Conservation (phyloP, 73 alveolate species). For the Breviolum minutum region DNA sequence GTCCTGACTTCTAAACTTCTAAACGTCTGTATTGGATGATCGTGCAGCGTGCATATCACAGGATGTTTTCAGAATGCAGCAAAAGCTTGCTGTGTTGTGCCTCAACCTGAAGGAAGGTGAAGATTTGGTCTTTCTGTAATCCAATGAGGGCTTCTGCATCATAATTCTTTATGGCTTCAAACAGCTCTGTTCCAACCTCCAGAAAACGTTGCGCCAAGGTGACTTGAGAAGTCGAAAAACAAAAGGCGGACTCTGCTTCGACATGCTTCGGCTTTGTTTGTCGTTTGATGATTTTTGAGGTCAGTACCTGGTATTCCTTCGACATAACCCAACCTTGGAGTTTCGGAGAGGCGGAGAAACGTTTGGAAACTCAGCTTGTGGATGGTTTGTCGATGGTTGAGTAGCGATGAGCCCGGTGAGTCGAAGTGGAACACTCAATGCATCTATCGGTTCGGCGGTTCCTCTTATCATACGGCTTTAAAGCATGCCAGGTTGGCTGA, state of each 20-base stretch:
- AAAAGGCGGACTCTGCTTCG: background rate
- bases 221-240: background rate
- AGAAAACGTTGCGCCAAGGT: background rate
- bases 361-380: too few species aligned
- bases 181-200: conserved; percentile 78
- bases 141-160: conserved; percentile 88
- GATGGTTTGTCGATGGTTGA: background rate
- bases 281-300: background rate
- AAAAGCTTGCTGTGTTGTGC: background rate
- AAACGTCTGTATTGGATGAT: background rate
- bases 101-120: conserved; percentile 81
- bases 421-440: too few species aligned
- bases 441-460: background rate
- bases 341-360: too few species aligned
- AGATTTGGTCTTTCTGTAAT: conserved; percentile 75
- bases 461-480: background rate
- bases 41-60: background rate
- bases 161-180: conserved; percentile 53
- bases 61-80: background rate
- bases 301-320: conserved; percentile 40
- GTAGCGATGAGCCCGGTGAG: too few species aligned
- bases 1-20: too few species aligned
- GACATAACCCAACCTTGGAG: conserved; percentile 43
- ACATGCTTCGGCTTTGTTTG: background rate
- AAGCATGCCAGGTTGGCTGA: background rate